Percentiles rank a stretch among this genome's conserved stretches.
Conservation (phyloP, 75 land plant genomes). For the Azolla pinnata region DNA sequence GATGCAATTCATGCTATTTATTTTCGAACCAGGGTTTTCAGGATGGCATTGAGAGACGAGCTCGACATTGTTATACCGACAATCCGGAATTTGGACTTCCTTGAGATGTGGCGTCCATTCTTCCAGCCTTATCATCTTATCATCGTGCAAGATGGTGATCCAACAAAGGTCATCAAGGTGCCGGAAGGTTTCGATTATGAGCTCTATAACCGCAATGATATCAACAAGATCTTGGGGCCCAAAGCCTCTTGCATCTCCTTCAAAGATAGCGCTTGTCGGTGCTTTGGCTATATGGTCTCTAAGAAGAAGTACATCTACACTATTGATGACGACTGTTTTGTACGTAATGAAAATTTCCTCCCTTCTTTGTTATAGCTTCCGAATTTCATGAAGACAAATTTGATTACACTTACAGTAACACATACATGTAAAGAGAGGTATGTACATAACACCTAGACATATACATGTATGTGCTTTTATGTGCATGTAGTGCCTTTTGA, state of each 20-base stretch:
- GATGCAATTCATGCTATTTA: too few species aligned
- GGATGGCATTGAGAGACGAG: conserved; percentile 19
- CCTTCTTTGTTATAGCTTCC: too few species aligned
- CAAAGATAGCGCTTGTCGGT: conserved; percentile 29
- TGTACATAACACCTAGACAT: too few species aligned
- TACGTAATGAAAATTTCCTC: too few species aligned
- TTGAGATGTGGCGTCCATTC: conserved; percentile 45
- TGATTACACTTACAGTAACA: too few species aligned
- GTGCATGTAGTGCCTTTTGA: too few species aligned
- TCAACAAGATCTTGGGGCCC: conserved; percentile 32
- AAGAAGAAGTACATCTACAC: conserved; percentile 34
- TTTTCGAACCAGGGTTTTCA: too few species aligned
- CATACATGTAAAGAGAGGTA: too few species aligned
- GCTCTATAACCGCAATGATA: conserved; percentile 43
- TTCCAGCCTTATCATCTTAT: conserved; percentile 36
- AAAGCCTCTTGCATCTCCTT: conserved; percentile 47
- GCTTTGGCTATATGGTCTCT: conserved; percentile 27
- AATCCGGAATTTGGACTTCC: conserved; percentile 42
- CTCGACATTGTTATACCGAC: conserved; percentile 32
- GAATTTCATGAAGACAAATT: too few species aligned
- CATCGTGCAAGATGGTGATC: conserved; percentile 53
- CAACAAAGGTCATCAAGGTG: conserved; percentile 34
- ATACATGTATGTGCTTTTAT: too few species aligned
- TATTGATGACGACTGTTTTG: conserved; percentile 31
- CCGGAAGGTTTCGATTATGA: conserved; percentile 47